Evolutionary conservation across 805 yeast species (phyloP).

Genomic region (Candida pseudofarinosa): DNA sequence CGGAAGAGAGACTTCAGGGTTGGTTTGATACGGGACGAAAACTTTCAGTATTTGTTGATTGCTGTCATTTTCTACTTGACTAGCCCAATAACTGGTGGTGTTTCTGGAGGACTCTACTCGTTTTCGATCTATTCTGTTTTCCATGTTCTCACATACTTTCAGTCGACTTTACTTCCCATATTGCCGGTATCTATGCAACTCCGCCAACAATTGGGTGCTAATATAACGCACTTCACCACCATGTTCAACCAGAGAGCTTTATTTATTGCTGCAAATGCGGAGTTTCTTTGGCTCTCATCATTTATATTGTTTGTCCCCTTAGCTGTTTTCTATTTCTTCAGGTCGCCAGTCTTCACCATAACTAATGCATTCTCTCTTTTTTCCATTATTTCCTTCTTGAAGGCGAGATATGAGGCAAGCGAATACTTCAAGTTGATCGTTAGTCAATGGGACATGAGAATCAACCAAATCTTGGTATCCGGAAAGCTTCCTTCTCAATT

Average conservation of each 20-base stretch:
- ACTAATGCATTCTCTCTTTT: slow-evolving; percentile 33
- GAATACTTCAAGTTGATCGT: slow-evolving; percentile 36
- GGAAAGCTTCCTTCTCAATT: slow-evolving; percentile 11
- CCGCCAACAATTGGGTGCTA: slow-evolving; percentile 25
- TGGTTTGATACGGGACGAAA: slow-evolving; percentile 35
- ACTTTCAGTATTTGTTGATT: slow-evolving; percentile 34
- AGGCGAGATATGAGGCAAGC: slow-evolving; percentile 31
- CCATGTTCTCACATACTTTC: slow-evolving; percentile 37
- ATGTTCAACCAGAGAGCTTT: slow-evolving; percentile 34
- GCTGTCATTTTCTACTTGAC: slow-evolving; percentile 27
- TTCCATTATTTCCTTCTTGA: slow-evolving; percentile 27
- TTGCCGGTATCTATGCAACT: slow-evolving; percentile 30
- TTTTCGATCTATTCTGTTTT: slow-evolving; percentile 34
- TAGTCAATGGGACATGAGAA: slow-evolving; percentile 40
- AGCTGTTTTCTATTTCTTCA: slow-evolving; percentile 19
- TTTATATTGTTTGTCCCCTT: slow-evolving; percentile 23
- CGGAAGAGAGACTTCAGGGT: slow-evolving; percentile 8
- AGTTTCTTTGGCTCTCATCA: slow-evolving; percentile 16
- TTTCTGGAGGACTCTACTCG: slow-evolving; percentile 38
- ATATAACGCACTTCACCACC: slow-evolving; percentile 27
- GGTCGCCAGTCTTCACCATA: slow-evolving; percentile 21
- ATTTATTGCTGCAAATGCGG: slow-evolving; percentile 35
- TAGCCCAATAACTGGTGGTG: slow-evolving; percentile 26
- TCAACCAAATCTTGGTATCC: slow-evolving; percentile 22
- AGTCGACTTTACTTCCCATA: slow-evolving; percentile 27